Percentiles rank a stretch among this genome's conserved stretches.
These are phyloP conservation scores for Artemisia annua DNA, from an alignment of 129 eudicot genomes.

Conservation along the genomic window DNA sequence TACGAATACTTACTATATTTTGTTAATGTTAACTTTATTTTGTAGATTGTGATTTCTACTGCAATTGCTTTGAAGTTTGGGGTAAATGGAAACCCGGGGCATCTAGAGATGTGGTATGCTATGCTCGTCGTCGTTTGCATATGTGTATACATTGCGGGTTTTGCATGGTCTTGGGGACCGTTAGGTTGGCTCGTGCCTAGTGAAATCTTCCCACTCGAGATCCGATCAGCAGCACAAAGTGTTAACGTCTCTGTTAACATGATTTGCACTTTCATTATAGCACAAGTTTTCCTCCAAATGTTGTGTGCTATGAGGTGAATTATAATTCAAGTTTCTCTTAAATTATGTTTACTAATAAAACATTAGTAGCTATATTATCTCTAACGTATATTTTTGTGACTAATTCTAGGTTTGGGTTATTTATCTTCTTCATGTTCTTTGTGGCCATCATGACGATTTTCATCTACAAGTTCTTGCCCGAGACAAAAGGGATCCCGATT, in stretches of 20 bases:
- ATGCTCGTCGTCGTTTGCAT: slow-evolving; percentile 34
- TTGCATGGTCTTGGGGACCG: slow-evolving; percentile 79
- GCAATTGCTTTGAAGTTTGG: slow-evolving; percentile 46
- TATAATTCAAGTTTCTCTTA: neutral
- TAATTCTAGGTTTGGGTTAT: slow-evolving; percentile 33
- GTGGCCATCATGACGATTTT: slow-evolving; percentile 45
- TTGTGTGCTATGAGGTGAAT: slow-evolving; percentile 38
- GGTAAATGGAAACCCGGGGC: slow-evolving; percentile 36
- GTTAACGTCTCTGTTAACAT: slow-evolving; percentile 56
- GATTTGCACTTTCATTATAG: slow-evolving; percentile 56
- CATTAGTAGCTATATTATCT: slow-evolving; percentile 4
- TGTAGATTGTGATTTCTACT: slow-evolving; percentile 34
- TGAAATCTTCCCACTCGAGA: slow-evolving; percentile 25
- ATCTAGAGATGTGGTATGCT: slow-evolving; percentile 39
- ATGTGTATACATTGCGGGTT: slow-evolving; percentile 49
- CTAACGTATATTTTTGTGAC: neutral
- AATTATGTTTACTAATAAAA: neutral
- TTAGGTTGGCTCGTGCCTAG: slow-evolving; percentile 50
- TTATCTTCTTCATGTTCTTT: slow-evolving; percentile 45
- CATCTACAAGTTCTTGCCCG: slow-evolving; percentile 38
- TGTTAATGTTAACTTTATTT: neutral
- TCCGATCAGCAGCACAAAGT: slow-evolving; percentile 57
- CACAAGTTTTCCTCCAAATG: slow-evolving; percentile 47
- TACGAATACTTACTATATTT: neutral
- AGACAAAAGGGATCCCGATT: slow-evolving; percentile 58